Percentiles rank a stretch among this genome's conserved stretches.
Evolutionary conservation across 345 rosid genomes (phyloP).

Genomic region (Dipteronia sinensis): DNA sequence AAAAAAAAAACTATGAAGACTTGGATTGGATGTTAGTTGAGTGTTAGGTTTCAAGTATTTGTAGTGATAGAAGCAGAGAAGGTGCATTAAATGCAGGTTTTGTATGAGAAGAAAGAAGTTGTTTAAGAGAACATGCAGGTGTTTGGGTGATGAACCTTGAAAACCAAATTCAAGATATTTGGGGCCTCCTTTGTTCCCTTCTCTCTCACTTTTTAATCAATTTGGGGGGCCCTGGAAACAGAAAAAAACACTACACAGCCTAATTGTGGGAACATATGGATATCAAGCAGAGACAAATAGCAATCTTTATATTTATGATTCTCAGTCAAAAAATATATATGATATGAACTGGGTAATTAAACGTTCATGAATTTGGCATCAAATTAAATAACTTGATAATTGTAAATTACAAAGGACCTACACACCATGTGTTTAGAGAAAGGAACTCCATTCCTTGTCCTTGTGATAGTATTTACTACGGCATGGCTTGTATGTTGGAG

Average conservation of each 20-base stretch:
- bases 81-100: slow-evolving; percentile 54
- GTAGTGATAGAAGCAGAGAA: slow-evolving; percentile 35
- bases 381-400: neutral
- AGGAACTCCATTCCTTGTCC: slow-evolving; percentile 41
- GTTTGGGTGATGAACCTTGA: slow-evolving; percentile 44
- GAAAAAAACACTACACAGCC: slow-evolving; percentile 7
- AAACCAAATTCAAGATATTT: slow-evolving; percentile 39
- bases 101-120: slow-evolving; percentile 35
- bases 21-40: slow-evolving; percentile 9
- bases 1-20: neutral
- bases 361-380: slow-evolving; percentile 3
- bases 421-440: slow-evolving; percentile 36
- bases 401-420: slow-evolving; percentile 25
- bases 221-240: slow-evolving; percentile 15
- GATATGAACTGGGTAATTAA: neutral
- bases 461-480: slow-evolving; percentile 12
- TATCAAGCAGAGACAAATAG: slow-evolving; percentile 9
- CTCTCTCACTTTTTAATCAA: slow-evolving; percentile 20
- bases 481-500: neutral
- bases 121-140: slow-evolving; percentile 60
- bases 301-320: neutral
- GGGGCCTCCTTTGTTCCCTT: slow-evolving; percentile 41
- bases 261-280: slow-evolving; percentile 7
- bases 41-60: slow-evolving; percentile 34
- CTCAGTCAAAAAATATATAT: neutral